phyloP scores from a whole-genome alignment of 83 land plant genomes.

The Isoetes engelmannii region DNA sequence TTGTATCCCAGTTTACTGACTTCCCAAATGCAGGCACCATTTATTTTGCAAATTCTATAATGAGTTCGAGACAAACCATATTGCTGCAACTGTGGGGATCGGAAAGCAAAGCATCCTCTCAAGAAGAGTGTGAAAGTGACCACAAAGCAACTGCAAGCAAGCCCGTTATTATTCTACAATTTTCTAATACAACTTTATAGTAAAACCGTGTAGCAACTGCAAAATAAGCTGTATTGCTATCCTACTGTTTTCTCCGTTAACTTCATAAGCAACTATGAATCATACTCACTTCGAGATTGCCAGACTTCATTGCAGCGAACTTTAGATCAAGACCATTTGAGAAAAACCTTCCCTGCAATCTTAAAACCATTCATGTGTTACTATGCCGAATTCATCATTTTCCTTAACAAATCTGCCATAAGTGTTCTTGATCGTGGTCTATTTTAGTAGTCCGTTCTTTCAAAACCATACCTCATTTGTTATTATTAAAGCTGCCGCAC shows the following conservation, averaged over 20 bases:
- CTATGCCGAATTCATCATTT: not conserved
- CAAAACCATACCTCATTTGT: slow-evolving; percentile 12
- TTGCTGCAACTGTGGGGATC: slow-evolving; percentile 23
- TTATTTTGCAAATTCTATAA: not conserved
- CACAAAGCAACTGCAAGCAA: slow-evolving; percentile 8
- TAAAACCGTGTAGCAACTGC: not conserved
- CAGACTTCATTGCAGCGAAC: slow-evolving; percentile 1
- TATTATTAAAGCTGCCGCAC: slow-evolving; percentile 9
- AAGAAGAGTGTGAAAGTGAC: slow-evolving; percentile 12
- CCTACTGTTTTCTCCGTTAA: too few species aligned
- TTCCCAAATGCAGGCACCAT: not conserved
- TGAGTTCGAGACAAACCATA: slow-evolving; percentile 7
- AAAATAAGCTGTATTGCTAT: too few species aligned
- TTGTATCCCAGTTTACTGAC: not conserved
- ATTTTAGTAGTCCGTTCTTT: not conserved
- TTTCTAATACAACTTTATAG: not conserved
- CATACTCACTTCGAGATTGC: slow-evolving; percentile 2
- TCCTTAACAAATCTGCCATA: not conserved
- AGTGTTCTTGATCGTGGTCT: not conserved
- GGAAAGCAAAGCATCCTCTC: slow-evolving; percentile 21
- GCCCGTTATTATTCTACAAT: not conserved
- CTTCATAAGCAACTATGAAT: not conserved
- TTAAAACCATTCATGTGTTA: not conserved
- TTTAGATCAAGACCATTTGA: slow-evolving; percentile 19
- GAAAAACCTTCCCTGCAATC: slow-evolving; percentile 18